Evolutionary conservation across 257 asterid species (phyloP), one percentile per base, ranked within the genome.

Genomic region (Ocimum tenuiflorum): DNA sequence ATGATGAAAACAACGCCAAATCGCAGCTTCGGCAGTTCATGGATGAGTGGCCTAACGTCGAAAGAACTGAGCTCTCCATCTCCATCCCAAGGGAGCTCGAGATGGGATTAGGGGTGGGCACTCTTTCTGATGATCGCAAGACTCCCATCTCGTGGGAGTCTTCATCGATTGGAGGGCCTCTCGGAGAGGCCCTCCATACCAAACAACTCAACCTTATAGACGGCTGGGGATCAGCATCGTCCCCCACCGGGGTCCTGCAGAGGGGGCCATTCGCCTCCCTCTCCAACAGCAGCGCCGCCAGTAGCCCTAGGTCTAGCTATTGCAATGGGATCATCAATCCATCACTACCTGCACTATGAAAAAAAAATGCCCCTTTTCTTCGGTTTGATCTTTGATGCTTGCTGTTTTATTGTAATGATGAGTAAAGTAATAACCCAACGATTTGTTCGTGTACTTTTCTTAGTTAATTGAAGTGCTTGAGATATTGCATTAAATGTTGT

Each of bases 211-310:
- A 83, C 62, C 80, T 85, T 13, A 82, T 85, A 76, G 87, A 82
- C 2, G 77, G 82, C 19, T 83, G 92, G 95, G 95, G 73, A 1
- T 1, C 82, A 54, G 84, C 85, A 0, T 81, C 91, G 0, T 89
- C 97, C 1, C 99, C 99, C 0, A 90, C 99, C 0, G 99, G 99
- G 29, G 99, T 94, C 17, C 64, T 94, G 10, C 99, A 87, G 66
- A 86, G 84, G 78, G 77, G 91, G 0, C 78, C 86, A 0, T 69
- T 87, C 8, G 82, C 78, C 8, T 94, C 97, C 1, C 77, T 82
- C 15, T 94, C 95, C 0, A 92, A 90, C 75, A 83, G 96, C 81
- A 87, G 96, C 23, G 86, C 89, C 0, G 85, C 86, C 1, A 89
- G 96, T 49, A 92, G 99, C 77, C 99, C 99, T 0, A 73, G 86